Evolutionary conservation across 345 rosid species (phyloP).

Genomic region (Geranium rotundifolium): DNA sequence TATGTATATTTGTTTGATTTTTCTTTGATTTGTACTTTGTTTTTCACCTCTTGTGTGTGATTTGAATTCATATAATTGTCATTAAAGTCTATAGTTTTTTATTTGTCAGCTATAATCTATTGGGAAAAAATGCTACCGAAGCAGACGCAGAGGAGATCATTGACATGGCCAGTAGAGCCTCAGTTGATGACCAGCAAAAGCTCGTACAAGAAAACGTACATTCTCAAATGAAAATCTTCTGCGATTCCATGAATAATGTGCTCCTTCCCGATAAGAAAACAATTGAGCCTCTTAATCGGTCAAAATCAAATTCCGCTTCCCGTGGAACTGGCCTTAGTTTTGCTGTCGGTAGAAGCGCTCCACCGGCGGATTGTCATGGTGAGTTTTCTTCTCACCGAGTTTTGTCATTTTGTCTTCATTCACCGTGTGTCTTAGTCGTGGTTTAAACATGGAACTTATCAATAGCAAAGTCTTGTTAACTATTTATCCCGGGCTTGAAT

Average conservation of each 20-base stretch:
- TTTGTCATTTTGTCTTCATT: neutral
- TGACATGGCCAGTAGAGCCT: constrained; percentile 64
- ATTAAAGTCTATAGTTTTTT: neutral
- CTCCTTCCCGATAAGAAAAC: constrained; percentile 34
- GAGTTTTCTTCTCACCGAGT: constrained; percentile 14
- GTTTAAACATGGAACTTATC: neutral
- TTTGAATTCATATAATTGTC: neutral
- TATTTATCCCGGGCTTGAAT: no score
- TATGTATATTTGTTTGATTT: no score
- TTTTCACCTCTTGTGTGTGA: no score
- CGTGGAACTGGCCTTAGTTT: constrained; percentile 66
- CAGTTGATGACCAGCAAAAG: constrained; percentile 63
- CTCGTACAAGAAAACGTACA: constrained; percentile 77
- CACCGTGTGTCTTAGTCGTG: neutral
- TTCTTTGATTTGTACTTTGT: no score
- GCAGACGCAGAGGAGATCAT: constrained; percentile 80
- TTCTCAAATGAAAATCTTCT: constrained; percentile 42
- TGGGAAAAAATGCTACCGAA: constrained; percentile 69
- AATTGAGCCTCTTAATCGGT: constrained; percentile 13
- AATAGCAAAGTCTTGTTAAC: no score
- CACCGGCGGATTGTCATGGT: constrained; percentile 30
- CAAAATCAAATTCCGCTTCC: constrained; percentile 24
- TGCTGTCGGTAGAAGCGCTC: constrained; percentile 46
- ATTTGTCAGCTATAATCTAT: constrained; percentile 49
- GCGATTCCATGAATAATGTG: constrained; percentile 49